phyloP scores from a whole-genome alignment of 768 basidiomycete genomes.

The Collybiopsis confluens region DNA sequence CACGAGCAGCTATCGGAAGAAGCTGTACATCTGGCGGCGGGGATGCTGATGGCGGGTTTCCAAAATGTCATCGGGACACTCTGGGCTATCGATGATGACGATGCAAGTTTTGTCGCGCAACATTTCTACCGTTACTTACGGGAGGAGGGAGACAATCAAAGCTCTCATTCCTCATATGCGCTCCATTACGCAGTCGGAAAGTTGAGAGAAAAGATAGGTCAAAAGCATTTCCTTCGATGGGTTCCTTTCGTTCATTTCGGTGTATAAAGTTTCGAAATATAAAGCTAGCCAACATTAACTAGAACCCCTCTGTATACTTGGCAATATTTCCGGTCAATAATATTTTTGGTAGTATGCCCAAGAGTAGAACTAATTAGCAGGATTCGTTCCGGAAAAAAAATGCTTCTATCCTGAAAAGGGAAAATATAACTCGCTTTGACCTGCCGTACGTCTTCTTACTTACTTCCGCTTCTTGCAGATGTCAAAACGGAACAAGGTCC shows the following conservation, averaged over 20 bases:
- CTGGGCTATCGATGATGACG: constrained; percentile 25
- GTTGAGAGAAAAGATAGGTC: neutral
- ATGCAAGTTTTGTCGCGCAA: constrained; percentile 19
- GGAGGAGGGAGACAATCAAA: neutral
- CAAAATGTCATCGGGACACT: constrained; percentile 28
- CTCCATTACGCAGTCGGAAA: constrained; percentile 3
- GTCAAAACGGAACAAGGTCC: too few species aligned
- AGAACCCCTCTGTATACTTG: too few species aligned
- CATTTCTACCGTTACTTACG: constrained; percentile 16
- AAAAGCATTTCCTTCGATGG: constrained; percentile 3
- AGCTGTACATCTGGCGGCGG: constrained; percentile 33
- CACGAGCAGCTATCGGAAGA: constrained; percentile 26
- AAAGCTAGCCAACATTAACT: too few species aligned
- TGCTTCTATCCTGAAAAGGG: too few species aligned
- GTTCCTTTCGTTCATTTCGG: constrained; percentile 9
- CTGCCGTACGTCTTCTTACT: too few species aligned
- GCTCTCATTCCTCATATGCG: neutral
- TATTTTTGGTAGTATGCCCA: too few species aligned
- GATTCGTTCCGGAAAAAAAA: too few species aligned
- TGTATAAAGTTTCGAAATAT: neutral
- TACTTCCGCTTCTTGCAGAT: too few species aligned
- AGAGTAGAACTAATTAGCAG: too few species aligned
- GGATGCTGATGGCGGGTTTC: constrained; percentile 28
- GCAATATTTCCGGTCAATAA: too few species aligned
- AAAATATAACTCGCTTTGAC: too few species aligned